Evolutionary conservation across 495 filamentous ascomycete genomes (phyloP), one percentile per base, ranked within the genome.

Genomic region (Penicillium silybi): DNA sequence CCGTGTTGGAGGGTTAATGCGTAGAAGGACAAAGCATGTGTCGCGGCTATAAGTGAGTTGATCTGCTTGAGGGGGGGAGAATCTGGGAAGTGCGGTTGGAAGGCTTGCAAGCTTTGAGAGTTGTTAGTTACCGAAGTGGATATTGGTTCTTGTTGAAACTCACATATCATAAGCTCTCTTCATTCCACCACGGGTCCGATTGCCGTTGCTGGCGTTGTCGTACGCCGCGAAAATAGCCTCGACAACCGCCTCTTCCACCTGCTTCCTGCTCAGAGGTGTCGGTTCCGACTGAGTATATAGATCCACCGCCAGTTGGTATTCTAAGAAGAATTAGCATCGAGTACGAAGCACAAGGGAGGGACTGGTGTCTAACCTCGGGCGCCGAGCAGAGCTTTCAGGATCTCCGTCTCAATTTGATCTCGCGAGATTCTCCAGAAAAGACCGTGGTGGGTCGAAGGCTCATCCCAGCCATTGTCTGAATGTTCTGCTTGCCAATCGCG

Each of bases 191-290:
- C 89, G 79, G 7, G 81, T 88, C 56, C 84, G 78, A 57, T 95
- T 95, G 6, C 90, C 88, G 66, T 96, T 97, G 45, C 86, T 92
- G 27, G 92, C 90, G 59, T 90, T 92, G 59, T 96, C 90, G 62
- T 92, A 97, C 3, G 82, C 82, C 13, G 81, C 74, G 74, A 90
- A 85, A 1, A 85, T 86, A 17, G 82, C 75, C 13, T 80, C 75
- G 27, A 89, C 71, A 17, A 93, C 75, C 3, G 87, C 82, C 11
- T 80, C 74, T 67, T 87, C 82, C 18, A 92, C 73, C 9, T 77
- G 63, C 2, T 75, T 57, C 7, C 62, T 53, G 2, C 69, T 67
- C 1, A 95, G 65, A 2, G 83, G 79, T 29, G 53, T 55, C 19
- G 67, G 63, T 1, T 74, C 73, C 6, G 73, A 66, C 0, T 69